These are phyloP conservation scores for Wallacemonas sp. DNA, from an alignment of 208 protist species.

Conservation along the genomic window DNA sequence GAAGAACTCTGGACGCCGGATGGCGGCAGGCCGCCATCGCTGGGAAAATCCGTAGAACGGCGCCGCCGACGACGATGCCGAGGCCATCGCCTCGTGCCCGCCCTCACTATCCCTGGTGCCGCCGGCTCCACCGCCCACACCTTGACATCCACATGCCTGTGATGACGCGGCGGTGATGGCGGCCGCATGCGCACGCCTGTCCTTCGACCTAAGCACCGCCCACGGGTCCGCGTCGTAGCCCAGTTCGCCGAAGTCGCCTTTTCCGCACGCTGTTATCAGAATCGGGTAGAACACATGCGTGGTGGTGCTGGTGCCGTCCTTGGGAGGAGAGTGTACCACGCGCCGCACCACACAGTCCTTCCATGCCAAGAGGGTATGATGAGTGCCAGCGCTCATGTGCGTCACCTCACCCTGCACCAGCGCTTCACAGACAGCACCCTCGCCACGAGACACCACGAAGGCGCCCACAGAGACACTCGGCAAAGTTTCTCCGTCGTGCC, in stretches of 20 bases:
- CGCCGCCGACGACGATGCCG: neutral
- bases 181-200: slow-evolving; percentile 22
- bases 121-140: neutral
- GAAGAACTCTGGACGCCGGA: slow-evolving; percentile 8
- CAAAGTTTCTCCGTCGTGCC: too few relatives aligned
- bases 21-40: neutral
- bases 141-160: too few relatives aligned
- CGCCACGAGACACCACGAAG: neutral
- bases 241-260: slow-evolving; percentile 86
- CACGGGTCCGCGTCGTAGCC: slow-evolving; percentile 68
- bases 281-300: slow-evolving; percentile 33
- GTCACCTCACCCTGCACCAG: slow-evolving; percentile 49
- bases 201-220: slow-evolving; percentile 39
- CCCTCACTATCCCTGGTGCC: neutral
- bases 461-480: too few relatives aligned
- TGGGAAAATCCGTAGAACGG: neutral
- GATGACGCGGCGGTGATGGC: neutral
- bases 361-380: slow-evolving; percentile 77
- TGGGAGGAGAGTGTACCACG: neutral
- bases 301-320: neutral
- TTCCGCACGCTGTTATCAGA: slow-evolving; percentile 60
- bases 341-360: slow-evolving; percentile 28
- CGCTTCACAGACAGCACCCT: neutral
- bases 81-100: neutral
- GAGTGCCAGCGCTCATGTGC: slow-evolving; percentile 78